Evolutionary conservation across 768 basidiomycete genomes (phyloP).

Genomic region (Serendipita vermifera): DNA sequence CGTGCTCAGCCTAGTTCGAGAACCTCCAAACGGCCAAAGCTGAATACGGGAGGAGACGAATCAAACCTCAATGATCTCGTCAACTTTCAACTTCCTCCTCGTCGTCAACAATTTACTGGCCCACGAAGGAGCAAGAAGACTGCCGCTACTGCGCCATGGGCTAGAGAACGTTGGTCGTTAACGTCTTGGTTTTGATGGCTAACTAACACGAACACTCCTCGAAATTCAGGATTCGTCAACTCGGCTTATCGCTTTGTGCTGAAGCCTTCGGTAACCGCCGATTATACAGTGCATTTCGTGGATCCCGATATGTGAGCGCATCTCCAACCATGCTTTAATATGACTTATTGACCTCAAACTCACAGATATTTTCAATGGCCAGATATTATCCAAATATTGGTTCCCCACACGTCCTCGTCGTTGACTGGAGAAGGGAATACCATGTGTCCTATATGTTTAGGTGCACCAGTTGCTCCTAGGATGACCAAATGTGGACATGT

Average conservation of each 20-base stretch:
- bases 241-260: constrained; percentile 93
- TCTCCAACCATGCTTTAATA: constrained; percentile 14
- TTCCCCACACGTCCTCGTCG: constrained; percentile 62
- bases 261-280: constrained; percentile 60
- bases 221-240: constrained; percentile 72
- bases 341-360: constrained; percentile 2
- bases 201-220: constrained; percentile 13
- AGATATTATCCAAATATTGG: constrained; percentile 87
- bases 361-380: constrained; percentile 91
- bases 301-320: constrained; percentile 85
- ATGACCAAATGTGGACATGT: constrained; percentile 99
- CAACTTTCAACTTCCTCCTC: constrained; percentile 85
- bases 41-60: constrained; percentile 5
- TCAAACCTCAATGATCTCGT: constrained; percentile 61
- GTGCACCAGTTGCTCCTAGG: constrained; percentile 74
- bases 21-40: not conserved
- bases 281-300: constrained; percentile 89
- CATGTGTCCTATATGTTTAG: constrained; percentile 90
- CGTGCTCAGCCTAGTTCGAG: not conserved
- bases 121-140: constrained; percentile 68
- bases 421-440: constrained; percentile 55
- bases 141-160: constrained; percentile 57
- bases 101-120: constrained; percentile 42
- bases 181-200: too few relatives aligned
- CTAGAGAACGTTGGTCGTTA: constrained; percentile 82